These are phyloP conservation scores for Nyssa sinensis DNA, from an alignment of 148 eudicot genomes.

Conservation along the genomic window DNA sequence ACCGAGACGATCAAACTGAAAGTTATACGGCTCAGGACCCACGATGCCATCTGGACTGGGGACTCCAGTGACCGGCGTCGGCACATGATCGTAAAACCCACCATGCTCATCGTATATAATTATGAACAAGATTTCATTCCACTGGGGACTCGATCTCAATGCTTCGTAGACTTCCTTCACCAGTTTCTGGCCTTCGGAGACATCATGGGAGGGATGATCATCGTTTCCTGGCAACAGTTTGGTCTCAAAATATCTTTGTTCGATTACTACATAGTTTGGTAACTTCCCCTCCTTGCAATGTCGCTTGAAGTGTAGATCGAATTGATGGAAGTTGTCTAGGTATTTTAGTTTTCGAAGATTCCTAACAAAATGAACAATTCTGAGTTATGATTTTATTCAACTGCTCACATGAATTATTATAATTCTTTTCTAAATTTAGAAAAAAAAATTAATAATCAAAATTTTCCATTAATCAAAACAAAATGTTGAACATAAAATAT, in stretches of 20 bases:
- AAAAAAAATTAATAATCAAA: too few species aligned
- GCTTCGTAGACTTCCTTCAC: constrained; percentile 76
- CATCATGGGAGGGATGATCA: constrained; percentile 69
- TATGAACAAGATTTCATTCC: constrained; percentile 71
- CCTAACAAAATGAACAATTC: constrained; percentile 19
- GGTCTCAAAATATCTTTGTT: constrained; percentile 48
- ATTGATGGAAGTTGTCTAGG: constrained; percentile 38
- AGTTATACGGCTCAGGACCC: constrained; percentile 60
- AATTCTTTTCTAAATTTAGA: too few species aligned
- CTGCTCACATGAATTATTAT: too few species aligned
- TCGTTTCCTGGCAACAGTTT: constrained; percentile 44
- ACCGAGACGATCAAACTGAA: constrained; percentile 70
- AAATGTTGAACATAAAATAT: too few species aligned
- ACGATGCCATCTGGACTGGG: constrained; percentile 73
- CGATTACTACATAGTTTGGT: constrained; percentile 56
- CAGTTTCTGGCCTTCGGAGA: constrained; percentile 65
- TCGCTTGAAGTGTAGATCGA: constrained; percentile 35
- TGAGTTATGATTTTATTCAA: too few species aligned
- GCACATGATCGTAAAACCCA: constrained; percentile 83
- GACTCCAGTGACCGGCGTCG: constrained; percentile 57
- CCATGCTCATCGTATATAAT: constrained; percentile 85
- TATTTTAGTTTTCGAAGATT: constrained; percentile 46
- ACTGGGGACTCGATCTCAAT: constrained; percentile 76
- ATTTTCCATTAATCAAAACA: too few species aligned
- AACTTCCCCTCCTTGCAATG: constrained; percentile 53